Percentiles rank a stretch among this genome's conserved stretches.
Evolutionary conservation across 2,329 filamentous ascomycete genomes (phyloP).

Genomic region (Chrysoporthe cubensis): DNA sequence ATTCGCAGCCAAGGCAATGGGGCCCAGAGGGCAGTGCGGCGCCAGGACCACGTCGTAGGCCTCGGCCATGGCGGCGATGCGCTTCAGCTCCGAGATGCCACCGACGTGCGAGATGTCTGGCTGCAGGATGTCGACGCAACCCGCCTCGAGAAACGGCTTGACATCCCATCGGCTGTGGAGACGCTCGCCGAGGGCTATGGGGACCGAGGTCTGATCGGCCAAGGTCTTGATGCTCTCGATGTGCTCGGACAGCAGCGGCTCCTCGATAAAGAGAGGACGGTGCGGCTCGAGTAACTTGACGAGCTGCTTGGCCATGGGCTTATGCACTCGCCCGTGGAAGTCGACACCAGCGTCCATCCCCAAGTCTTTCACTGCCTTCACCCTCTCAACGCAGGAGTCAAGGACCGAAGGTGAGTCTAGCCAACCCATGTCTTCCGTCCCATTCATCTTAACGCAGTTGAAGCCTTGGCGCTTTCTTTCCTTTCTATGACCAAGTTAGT

Average conservation of each 20-base stretch:
- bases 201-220: conserved; percentile 56
- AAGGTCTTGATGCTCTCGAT: conserved; percentile 61
- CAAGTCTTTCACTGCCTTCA: conserved; percentile 65
- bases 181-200: conserved; percentile 67
- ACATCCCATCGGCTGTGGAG: conserved; percentile 69
- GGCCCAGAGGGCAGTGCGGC: conserved; percentile 67
- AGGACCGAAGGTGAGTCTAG: conserved; percentile 64
- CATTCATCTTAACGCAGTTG: conserved; percentile 69
- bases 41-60: conserved; percentile 67
- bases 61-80: conserved; percentile 66
- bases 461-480: conserved; percentile 59
- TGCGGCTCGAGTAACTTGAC: conserved; percentile 66
- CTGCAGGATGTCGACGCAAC: conserved; percentile 65
- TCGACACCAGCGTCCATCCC: conserved; percentile 69
- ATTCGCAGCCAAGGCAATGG: conserved; percentile 66
- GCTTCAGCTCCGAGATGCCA: conserved; percentile 64
- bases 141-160: conserved; percentile 64
- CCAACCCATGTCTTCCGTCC: conserved; percentile 68
- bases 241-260: conserved; percentile 66
- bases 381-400: conserved; percentile 60
- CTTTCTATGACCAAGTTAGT: conserved; percentile 41
- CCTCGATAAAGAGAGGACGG: conserved; percentile 67
- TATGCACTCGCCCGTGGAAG: conserved; percentile 72
- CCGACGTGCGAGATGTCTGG: conserved; percentile 68
- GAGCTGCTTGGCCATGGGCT: conserved; percentile 71